Evolutionary conservation across 805 yeast species (phyloP).

Genomic region (Myxozyma neotropica): DNA sequence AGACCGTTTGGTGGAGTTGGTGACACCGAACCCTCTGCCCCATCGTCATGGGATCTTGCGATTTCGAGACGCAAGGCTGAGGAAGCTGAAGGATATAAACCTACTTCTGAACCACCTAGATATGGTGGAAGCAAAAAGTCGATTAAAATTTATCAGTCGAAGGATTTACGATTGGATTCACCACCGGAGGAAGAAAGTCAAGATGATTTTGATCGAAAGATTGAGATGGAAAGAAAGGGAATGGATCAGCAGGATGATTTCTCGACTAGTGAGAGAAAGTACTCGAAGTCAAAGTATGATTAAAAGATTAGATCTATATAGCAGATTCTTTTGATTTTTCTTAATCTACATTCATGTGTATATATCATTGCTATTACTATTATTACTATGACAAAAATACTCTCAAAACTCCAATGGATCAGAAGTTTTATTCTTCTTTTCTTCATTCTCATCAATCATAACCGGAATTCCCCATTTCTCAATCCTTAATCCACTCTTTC

Average conservation of each 20-base stretch:
- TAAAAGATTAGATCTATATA: too few relatives aligned
- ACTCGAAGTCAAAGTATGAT: slow-evolving; percentile 30
- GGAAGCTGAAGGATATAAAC: not conserved
- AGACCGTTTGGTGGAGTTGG: slow-evolving; percentile 4
- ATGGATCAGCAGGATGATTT: slow-evolving; percentile 33
- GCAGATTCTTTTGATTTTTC: too few relatives aligned
- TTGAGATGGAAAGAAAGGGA: slow-evolving; percentile 33
- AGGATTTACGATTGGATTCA: not conserved
- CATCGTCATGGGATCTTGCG: slow-evolving; percentile 24
- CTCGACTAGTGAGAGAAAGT: slow-evolving; percentile 23
- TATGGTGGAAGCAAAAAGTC: not conserved
- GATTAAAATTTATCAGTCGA: not conserved
- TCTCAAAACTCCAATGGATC: too few relatives aligned
- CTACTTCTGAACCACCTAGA: slow-evolving; percentile 5
- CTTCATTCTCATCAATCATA: slow-evolving; percentile 60
- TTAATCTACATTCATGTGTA: not conserved
- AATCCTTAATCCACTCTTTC: slow-evolving; percentile 79
- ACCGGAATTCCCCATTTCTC: slow-evolving; percentile 98
- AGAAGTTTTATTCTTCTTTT: not conserved
- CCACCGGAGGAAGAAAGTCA: slow-evolving; percentile 20
- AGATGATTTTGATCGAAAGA: slow-evolving; percentile 29
- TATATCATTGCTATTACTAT: too few relatives aligned
- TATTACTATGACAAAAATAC: too few relatives aligned
- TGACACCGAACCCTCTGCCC: slow-evolving; percentile 8
- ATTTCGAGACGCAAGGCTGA: not conserved